Evolutionary conservation across 2,329 filamentous ascomycete genomes (phyloP).

Genomic region (Sarocladiaceae sp.): DNA sequence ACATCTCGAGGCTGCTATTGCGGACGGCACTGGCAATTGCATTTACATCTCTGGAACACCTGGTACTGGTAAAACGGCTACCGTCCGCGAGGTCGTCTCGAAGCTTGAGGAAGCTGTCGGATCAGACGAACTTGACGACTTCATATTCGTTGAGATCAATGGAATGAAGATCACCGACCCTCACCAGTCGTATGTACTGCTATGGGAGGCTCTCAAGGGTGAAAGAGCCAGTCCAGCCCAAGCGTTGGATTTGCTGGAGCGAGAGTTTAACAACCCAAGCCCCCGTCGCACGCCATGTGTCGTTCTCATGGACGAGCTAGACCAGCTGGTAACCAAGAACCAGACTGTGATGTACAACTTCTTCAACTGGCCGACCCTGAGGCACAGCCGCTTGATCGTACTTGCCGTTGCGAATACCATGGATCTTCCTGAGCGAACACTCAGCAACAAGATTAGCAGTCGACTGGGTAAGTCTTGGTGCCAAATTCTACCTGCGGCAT

Average conservation of each 20-base stretch:
- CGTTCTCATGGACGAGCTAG: slow-evolving; percentile 96
- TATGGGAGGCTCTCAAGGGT: slow-evolving; percentile 94
- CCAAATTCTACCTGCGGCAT: background rate
- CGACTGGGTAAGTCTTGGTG: slow-evolving; percentile 59
- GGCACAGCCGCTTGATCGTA: slow-evolving; percentile 90
- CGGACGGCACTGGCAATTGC: slow-evolving; percentile 87
- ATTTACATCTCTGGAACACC: slow-evolving; percentile 99
- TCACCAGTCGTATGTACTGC: slow-evolving; percentile 88
- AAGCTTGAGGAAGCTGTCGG: slow-evolving; percentile 84
- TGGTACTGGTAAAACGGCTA: slow-evolving; percentile 95
- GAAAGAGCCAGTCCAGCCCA: slow-evolving; percentile 90
- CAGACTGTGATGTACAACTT: slow-evolving; percentile 99
- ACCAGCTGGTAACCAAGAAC: slow-evolving; percentile 95
- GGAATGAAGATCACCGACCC: slow-evolving; percentile 99
- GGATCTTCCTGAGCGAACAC: slow-evolving; percentile 91
- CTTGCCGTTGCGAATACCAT: slow-evolving; percentile 98
- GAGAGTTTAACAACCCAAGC: slow-evolving; percentile 88
- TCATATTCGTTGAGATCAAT: slow-evolving; percentile 99
- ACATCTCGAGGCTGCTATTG: slow-evolving; percentile 90
- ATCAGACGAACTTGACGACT: slow-evolving; percentile 91
- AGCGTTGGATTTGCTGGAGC: slow-evolving; percentile 83
- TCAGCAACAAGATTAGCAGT: slow-evolving; percentile 98
- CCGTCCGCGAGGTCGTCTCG: slow-evolving; percentile 89
- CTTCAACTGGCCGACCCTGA: slow-evolving; percentile 95
- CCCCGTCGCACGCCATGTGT: slow-evolving; percentile 91